These are phyloP conservation scores for Malassezia pachydermatis DNA, from an alignment of 1,284 basidiomycete genomes.

Conservation along the genomic window DNA sequence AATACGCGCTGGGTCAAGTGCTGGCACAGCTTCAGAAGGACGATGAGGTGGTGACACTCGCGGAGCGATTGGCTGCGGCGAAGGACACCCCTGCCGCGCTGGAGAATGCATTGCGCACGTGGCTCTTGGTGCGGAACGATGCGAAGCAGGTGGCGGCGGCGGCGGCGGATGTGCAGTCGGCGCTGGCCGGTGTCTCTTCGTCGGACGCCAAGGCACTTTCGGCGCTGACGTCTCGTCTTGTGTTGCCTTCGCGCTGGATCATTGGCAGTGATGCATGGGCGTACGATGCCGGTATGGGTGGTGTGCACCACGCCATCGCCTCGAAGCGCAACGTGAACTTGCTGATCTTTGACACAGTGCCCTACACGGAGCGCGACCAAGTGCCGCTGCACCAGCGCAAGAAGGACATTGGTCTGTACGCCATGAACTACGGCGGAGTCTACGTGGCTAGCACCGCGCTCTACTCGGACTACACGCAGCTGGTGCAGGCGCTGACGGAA, in stretches of 20 bases:
- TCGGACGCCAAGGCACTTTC: slow-evolving; percentile 28
- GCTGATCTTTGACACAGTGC: slow-evolving; percentile 81
- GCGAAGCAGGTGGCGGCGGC: slow-evolving; percentile 22
- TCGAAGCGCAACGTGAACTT: slow-evolving; percentile 87
- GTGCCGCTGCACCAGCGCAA: slow-evolving; percentile 44
- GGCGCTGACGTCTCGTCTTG: slow-evolving; percentile 27
- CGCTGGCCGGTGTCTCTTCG: slow-evolving; percentile 56
- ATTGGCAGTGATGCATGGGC: slow-evolving; percentile 96
- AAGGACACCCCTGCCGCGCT: slow-evolving; percentile 30
- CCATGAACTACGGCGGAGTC: slow-evolving; percentile 95
- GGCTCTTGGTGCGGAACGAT: slow-evolving; percentile 27
- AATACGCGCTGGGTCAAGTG: slow-evolving; percentile 84
- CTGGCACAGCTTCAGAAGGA: slow-evolving; percentile 59
- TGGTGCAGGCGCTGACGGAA: slow-evolving; percentile 81
- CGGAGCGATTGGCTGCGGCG: slow-evolving; percentile 27
- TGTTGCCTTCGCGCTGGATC: slow-evolving; percentile 63
- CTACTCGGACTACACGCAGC: slow-evolving; percentile 89
- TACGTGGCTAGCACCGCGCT: slow-evolving; percentile 92
- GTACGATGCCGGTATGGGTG: slow-evolving; percentile 90
- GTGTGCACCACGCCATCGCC: slow-evolving; percentile 84
- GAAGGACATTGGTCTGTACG: slow-evolving; percentile 57
- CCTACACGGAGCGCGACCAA: slow-evolving; percentile 62
- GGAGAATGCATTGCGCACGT: slow-evolving; percentile 31
- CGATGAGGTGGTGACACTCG: slow-evolving; percentile 33
- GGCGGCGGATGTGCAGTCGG: slow-evolving; percentile 20